These are phyloP conservation scores for Penicillium angulare DNA, from an alignment of 495 filamentous ascomycete species.

Conservation along the genomic window DNA sequence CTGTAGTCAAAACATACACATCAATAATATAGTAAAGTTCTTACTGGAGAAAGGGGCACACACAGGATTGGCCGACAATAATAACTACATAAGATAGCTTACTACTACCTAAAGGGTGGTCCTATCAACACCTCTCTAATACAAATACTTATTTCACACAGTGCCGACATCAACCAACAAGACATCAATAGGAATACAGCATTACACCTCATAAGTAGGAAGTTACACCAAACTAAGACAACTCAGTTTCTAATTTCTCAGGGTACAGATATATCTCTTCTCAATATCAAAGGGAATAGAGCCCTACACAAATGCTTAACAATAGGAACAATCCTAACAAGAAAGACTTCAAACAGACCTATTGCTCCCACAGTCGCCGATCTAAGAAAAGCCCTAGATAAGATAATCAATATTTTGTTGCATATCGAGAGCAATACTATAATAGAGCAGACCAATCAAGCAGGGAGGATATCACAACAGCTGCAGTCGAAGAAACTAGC, in stretches of 20 bases:
- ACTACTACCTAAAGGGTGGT: slow-evolving; percentile 2
- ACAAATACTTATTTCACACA: slow-evolving; percentile 8
- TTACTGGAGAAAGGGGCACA: slow-evolving; percentile 14
- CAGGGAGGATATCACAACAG: background rate
- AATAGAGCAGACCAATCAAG: slow-evolving; percentile 9
- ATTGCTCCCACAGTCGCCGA: background rate
- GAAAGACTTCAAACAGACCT: background rate
- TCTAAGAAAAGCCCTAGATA: background rate
- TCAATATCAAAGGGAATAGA: background rate
- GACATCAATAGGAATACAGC: slow-evolving; percentile 12
- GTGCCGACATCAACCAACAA: slow-evolving; percentile 13
- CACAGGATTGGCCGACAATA: background rate
- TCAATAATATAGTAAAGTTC: background rate
- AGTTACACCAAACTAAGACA: slow-evolving; percentile 8
- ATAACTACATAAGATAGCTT: slow-evolving; percentile 9
- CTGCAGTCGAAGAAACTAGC: background rate
- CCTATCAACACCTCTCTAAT: slow-evolving; percentile 8
- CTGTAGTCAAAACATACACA: slow-evolving; percentile 5
- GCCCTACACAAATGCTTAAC: background rate
- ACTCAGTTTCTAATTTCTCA: slow-evolving; percentile 7
- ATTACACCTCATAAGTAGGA: slow-evolving; percentile 9
- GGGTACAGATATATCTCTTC: slow-evolving; percentile 4
- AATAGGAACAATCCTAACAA: background rate
- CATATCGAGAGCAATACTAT: background rate
- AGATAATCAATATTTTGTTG: background rate